These are phyloP conservation scores for Fusarium tupiense DNA, from an alignment of 2,329 filamentous ascomycete species.

Conservation along the genomic window DNA sequence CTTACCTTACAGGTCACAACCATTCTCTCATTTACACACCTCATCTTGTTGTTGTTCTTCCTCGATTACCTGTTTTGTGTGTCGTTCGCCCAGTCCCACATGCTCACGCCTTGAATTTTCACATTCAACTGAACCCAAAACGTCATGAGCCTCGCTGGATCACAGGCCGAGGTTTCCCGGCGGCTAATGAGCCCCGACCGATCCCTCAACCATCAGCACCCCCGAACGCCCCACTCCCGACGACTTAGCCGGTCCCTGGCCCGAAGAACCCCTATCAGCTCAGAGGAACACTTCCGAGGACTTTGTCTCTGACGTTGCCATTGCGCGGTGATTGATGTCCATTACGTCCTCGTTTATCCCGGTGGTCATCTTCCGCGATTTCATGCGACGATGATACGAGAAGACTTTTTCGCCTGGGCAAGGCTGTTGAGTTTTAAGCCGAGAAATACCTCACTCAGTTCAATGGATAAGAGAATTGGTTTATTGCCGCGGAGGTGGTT, in stretches of 20 bases:
- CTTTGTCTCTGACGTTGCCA: background rate
- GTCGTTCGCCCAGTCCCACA: background rate
- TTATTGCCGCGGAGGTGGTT: background rate
- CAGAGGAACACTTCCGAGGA: conserved; percentile 1
- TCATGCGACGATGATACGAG: conserved; percentile 21
- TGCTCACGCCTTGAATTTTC: conserved; percentile 9
- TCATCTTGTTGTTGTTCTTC: background rate
- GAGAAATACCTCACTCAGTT: conserved; percentile 27
- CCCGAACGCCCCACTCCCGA: conserved; percentile 12
- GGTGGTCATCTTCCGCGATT: conserved; percentile 34
- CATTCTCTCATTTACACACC: background rate
- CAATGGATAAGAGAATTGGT: conserved; percentile 10
- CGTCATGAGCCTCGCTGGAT: conserved; percentile 30
- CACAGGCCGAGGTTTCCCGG: conserved; percentile 40
- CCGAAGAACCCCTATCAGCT: conserved; percentile 29
- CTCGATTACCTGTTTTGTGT: background rate
- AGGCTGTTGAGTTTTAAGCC: conserved; percentile 6
- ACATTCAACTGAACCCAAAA: conserved; percentile 1
- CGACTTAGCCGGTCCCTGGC: conserved; percentile 34
- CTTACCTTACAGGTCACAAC: conserved; percentile 14
- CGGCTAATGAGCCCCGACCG: conserved; percentile 26
- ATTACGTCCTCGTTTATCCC: conserved; percentile 26
- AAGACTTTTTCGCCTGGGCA: conserved; percentile 5
- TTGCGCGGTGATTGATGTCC: conserved; percentile 43
- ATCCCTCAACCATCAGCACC: background rate